Base-by-base conservation (phyloP, 768 basidiomycete genomes). In the Nidula microcarpa region DNA sequence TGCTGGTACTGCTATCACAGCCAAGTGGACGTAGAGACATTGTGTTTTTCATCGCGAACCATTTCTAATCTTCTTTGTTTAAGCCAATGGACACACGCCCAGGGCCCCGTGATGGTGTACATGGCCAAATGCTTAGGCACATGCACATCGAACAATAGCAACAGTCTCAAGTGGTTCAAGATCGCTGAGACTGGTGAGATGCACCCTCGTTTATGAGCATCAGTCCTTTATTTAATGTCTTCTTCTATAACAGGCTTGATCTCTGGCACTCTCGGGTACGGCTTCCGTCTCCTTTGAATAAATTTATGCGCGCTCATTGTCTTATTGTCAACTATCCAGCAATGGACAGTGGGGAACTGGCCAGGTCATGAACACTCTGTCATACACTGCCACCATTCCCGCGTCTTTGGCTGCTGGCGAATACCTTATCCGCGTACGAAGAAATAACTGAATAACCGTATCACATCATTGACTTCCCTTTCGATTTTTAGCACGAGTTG, bases 41-140 rank as follows among this genome's bases (percentile, higher is more conserved):
- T 23, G 3, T 23, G 23, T 23, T 23, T 23, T 23, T 23, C 23
- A 23, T 23, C 23, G 3, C 23, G 23, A 23, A 23, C 23, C 23
- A 23, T 23, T 23, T 23, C 23, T 23, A 23, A 23, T 2, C 23
- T 3, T n/a, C n/a, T 23, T 3, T 23, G 23, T 23, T 23, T 23
- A 23, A 23, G 69, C 34, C 68, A 67, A 61, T 68, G 64, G 64
- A 68, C 65, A 0, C 70, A 71, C 55, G 66, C 65, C 11, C 60
- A 69, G 58, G 67, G 67, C 18, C 68, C 69, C n/a, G 68, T 69
- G 48, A 69, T 66, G 63, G 68, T 71, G 49, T 71, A 73, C 60
- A 66, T 73, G 64, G 68, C 72, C 43, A 63, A 64, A 32, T 71
- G 71, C 62, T 55, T 62, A 3, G 63, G 67, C 23, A 48, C 65